Conservation (phyloP, 257 asterid species). For the Pogostemon cablin region DNA sequence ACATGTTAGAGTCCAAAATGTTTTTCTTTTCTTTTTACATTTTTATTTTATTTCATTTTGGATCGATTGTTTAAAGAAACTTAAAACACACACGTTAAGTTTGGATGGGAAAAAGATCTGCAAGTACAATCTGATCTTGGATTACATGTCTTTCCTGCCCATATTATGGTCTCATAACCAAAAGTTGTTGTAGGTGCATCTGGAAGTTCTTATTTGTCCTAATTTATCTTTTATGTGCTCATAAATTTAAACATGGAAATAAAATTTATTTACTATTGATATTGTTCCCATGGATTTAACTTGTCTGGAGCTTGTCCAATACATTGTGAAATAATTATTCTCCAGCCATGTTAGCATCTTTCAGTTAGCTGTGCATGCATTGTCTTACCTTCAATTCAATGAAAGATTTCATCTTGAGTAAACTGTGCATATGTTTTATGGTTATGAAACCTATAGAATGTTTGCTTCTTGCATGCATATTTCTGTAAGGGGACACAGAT, state of each 20-base stretch:
- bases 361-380: neutral
- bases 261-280: neutral
- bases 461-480: constrained; percentile 15
- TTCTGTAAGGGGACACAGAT: constrained; percentile 9
- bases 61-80: neutral
- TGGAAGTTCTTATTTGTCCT: neutral
- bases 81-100: neutral
- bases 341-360: neutral
- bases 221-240: neutral
- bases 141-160: neutral
- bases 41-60: neutral
- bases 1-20: neutral
- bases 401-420: neutral
- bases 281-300: neutral
- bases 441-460: neutral
- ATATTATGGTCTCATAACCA: neutral
- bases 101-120: neutral
- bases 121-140: neutral
- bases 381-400: neutral
- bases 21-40: neutral
- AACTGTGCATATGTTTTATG: neutral
- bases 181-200: neutral
- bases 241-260: neutral
- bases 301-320: neutral
- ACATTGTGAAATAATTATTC: neutral